Percentiles rank a stretch among this genome's conserved stretches.
phyloP scores from a whole-genome alignment of 345 rosid species.

The Eucalyptus pauciflora region DNA sequence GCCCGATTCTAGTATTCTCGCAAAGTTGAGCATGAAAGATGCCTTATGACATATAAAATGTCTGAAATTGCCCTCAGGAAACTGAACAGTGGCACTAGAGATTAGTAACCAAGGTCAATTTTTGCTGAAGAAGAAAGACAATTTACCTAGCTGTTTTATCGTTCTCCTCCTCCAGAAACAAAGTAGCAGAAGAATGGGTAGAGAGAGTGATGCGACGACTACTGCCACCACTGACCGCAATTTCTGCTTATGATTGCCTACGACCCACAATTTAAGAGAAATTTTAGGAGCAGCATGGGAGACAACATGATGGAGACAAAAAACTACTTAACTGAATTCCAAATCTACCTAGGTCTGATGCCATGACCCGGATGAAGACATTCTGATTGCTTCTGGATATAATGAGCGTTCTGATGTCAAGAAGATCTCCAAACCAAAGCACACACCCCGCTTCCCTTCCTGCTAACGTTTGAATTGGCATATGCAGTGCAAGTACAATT shows the following conservation, averaged over 20 bases:
- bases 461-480: slow-evolving; percentile 13
- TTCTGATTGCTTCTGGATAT: slow-evolving; percentile 11
- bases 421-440: slow-evolving; percentile 29
- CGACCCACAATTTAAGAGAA: neutral
- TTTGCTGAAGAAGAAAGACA: neutral
- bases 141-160: neutral
- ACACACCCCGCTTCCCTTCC: slow-evolving; percentile 31
- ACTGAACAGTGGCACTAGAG: neutral
- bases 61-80: neutral
- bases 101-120: neutral
- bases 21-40: neutral
- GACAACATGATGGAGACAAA: neutral
- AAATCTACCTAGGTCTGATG: slow-evolving; percentile 7
- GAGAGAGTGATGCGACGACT: neutral
- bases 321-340: neutral
- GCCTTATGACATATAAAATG: neutral
- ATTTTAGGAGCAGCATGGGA: neutral
- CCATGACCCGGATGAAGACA: slow-evolving; percentile 2
- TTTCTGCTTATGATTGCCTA: neutral
- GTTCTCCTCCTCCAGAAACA: neutral
- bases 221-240: neutral
- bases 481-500: slow-evolving; percentile 39
- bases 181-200: neutral
- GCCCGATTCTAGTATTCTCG: neutral
- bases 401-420: neutral